These are phyloP conservation scores for Glycine latifolia DNA, from an alignment of 306 rosid genomes.

Conservation along the genomic window DNA sequence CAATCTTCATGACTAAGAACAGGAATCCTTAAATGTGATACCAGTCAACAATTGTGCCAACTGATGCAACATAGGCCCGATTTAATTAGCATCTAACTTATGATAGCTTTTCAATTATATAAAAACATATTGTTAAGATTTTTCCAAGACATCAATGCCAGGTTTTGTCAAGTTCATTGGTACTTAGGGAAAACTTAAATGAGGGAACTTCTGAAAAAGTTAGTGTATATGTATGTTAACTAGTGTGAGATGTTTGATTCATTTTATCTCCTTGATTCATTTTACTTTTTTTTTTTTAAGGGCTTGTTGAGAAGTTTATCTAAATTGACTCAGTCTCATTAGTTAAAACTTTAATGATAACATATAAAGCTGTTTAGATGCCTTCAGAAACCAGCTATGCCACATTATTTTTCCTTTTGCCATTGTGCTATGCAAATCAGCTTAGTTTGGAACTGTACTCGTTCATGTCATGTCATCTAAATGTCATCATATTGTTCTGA, in stretches of 20 bases:
- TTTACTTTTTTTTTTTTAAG: neutral
- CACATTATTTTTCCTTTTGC: constrained; percentile 20
- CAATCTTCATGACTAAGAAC: constrained; percentile 24
- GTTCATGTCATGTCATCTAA: neutral
- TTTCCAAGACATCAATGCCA: neutral
- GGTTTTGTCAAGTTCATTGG: neutral
- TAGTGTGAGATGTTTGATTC: neutral
- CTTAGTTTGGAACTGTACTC: neutral
- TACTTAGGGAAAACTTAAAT: neutral
- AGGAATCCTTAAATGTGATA: constrained; percentile 17
- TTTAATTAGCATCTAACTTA: neutral
- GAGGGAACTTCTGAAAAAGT: neutral
- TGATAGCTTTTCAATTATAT: neutral
- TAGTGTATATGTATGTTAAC: neutral
- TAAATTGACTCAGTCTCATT: neutral
- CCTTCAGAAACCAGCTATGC: neutral
- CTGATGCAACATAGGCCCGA: neutral
- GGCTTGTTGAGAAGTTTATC: neutral
- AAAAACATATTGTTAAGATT: neutral
- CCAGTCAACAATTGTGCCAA: neutral
- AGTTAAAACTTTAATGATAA: constrained; percentile 29
- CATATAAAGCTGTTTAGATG: constrained; percentile 17
- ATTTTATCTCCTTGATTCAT: neutral
- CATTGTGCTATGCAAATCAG: neutral
- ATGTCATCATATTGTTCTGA: neutral